Base-by-base conservation (phyloP, 768 basidiomycete genomes). In the Rhizopogon vinicolor region DNA sequence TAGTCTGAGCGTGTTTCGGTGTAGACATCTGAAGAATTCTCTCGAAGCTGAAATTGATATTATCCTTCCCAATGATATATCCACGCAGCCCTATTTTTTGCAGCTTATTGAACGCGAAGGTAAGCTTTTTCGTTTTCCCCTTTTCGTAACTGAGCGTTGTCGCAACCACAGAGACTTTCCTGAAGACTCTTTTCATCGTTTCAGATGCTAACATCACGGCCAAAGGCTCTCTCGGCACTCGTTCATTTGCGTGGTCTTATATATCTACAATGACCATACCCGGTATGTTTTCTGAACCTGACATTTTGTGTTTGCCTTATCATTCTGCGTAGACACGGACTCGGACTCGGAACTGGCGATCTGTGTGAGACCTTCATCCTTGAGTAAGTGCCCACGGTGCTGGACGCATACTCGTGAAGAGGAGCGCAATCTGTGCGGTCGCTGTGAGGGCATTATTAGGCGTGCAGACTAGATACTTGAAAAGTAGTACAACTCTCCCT, bases 331-430 rank as follows among this genome's bases (percentile, higher is more conserved):
- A 33, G 40, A n/a, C 41, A 28, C 49, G 61, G 63, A 58, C 12
- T 62, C 57, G 41, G 55, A 53, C 31, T 53, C 51, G 19, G 58
- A 57, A 12, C 55, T 85, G 3, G 72, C 68, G 0, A 71, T 92
- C 52, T 77, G 79, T 13, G 74, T 90, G n/a, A 75, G 77, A 16
- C 87, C 90, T 14, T 82, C 91, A 10, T 72, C 68, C 4, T 57
- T 70, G 51, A 64, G 74, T 19, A 95, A 96, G 68, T 98, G 96
- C 67, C 91, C 93, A 22, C 81, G 95, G 14, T 98, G 96, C 68
- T 97, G 95, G 93, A 87, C 83, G 6, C 87, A 79, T 65, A 85
- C 84, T 2, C 77, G 86, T 13, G 60, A 67, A 10, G 66, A 74
- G 41, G 68, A 74, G 12, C 78, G 84, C 16, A 65, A 67, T 9